Base-by-base conservation (phyloP, 1,284 basidiomycete species). In the Leccinum angustisporum region DNA sequence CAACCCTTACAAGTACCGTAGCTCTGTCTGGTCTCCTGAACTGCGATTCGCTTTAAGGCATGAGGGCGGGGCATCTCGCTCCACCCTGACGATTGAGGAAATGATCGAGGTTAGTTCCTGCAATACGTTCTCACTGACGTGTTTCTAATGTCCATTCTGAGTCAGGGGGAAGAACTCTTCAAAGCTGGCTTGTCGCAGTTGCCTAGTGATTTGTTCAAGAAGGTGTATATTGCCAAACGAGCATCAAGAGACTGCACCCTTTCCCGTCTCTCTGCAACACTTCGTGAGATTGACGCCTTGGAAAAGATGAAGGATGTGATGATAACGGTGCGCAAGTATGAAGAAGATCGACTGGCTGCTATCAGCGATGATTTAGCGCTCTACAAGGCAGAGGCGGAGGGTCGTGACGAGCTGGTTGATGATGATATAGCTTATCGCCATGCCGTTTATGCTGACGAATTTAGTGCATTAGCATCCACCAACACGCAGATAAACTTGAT, bases 371-470 rank as follows among this genome's bases (percentile, higher is more conserved):
- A 43, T 5, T 38, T 59, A 4, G 9, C 31, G 10, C 18, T 46
- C 36, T 59, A 21, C 30, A 56, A 34, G 38, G 11, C 1, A n/a
- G 58, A 40, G 14, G 38, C 58, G 40, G n/a, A 31, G 14, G 14
- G 6, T 11, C 34, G 8, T 46, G 34, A 13, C n/a, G 38, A n/a
- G 11, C 4, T 16, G 13, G 11, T 40, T 46, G 38, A 40, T n/a
- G 38, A 40, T 33, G 58, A 59, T n/a, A 46, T 59, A 40, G 58
- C 58, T 4, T 59, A 57, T 25, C n/a, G 40, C 16, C 58, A 59
- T 57, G 58, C 38, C 16, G 18, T 59, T 11, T 56, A 59, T 13
- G 27, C 58, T 9, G 54, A 56, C 2, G 31, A 59, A 48, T 59
- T 59, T 2, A 9, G 2, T 1, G 53, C 30, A 27, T 59, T 59